Evolutionary conservation across 345 rosid species (phyloP).

Genomic region (Sonneratia caseolaris): DNA sequence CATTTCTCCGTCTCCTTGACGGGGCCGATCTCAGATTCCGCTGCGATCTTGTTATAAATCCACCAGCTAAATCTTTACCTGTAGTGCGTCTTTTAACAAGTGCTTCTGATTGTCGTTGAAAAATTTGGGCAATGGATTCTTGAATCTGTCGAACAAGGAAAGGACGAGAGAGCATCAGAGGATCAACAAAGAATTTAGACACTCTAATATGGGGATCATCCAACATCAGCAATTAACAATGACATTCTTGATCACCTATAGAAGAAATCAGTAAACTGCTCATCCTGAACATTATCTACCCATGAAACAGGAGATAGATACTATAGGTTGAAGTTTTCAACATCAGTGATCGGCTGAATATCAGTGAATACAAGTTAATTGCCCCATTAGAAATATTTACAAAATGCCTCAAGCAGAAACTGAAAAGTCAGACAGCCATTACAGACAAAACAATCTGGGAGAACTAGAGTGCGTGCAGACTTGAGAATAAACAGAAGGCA

Average conservation of each 20-base stretch:
- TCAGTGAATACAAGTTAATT: not conserved
- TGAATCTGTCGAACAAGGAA: conserved; percentile 49
- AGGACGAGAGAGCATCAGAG: not conserved
- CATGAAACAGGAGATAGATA: not conserved
- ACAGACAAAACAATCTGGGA: not conserved
- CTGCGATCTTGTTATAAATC: conserved; percentile 38
- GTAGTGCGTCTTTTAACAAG: conserved; percentile 45
- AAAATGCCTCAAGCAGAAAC: not conserved
- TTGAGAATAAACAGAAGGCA: not conserved
- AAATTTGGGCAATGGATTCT: conserved; percentile 81
- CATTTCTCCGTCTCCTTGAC: conserved; percentile 49
- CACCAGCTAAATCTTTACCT: conserved; percentile 43
- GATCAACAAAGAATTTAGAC: not conserved
- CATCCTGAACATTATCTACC: not conserved
- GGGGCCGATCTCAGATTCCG: conserved; percentile 34
- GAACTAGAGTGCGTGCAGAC: not conserved
- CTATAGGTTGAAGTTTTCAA: not conserved
- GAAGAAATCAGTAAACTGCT: not conserved
- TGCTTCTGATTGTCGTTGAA: conserved; percentile 73
- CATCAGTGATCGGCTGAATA: not conserved
- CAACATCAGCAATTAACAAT: too few relatives aligned
- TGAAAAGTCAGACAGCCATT: not conserved
- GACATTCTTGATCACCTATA: not conserved
- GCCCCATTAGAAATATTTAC: not conserved
- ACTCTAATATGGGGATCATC: too few relatives aligned